Percentiles rank a stretch among this genome's conserved stretches.
These are phyloP conservation scores for Russula foetens DNA, from an alignment of 768 basidiomycete species.

Conservation along the genomic window DNA sequence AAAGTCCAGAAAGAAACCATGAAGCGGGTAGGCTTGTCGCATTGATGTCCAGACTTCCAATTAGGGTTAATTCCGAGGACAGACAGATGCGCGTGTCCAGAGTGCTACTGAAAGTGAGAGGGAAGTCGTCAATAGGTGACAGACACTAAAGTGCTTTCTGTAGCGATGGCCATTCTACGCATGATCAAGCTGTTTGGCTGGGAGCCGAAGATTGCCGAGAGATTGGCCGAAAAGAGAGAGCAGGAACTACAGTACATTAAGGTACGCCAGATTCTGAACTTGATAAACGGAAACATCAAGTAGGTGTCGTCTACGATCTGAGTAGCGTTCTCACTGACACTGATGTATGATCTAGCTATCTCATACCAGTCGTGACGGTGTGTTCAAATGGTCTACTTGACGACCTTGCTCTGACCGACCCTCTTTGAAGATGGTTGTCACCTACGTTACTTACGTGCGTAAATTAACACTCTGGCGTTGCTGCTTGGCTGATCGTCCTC, in stretches of 20 bases:
- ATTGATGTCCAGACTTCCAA: background rate
- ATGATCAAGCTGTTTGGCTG: slow-evolving; percentile 60
- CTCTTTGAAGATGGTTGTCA: slow-evolving; percentile 27
- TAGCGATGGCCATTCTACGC: slow-evolving; percentile 33
- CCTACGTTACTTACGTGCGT: slow-evolving; percentile 28
- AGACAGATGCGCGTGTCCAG: slow-evolving; percentile 43
- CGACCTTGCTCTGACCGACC: background rate
- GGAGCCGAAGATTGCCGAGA: slow-evolving; percentile 39
- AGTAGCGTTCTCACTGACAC: background rate
- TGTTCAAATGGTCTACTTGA: background rate
- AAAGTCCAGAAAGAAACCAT: slow-evolving; percentile 32
- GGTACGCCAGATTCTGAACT: slow-evolving; percentile 28
- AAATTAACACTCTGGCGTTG: background rate
- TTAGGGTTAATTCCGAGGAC: background rate
- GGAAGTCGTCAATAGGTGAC: background rate
- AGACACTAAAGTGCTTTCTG: background rate
- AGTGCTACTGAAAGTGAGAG: slow-evolving; percentile 34
- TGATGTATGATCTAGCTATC: slow-evolving; percentile 24
- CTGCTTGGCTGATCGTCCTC: background rate
- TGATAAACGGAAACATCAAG: slow-evolving; percentile 30
- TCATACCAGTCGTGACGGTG: slow-evolving; percentile 33
- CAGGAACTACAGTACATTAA: slow-evolving; percentile 32
- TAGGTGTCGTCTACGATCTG: slow-evolving; percentile 11
- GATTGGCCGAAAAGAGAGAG: slow-evolving; percentile 30
- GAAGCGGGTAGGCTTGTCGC: slow-evolving; percentile 28